Percentiles rank a stretch among this genome's conserved stretches.
phyloP scores from a whole-genome alignment of 1,284 basidiomycete genomes.

The Bondarzewia mesenterica region DNA sequence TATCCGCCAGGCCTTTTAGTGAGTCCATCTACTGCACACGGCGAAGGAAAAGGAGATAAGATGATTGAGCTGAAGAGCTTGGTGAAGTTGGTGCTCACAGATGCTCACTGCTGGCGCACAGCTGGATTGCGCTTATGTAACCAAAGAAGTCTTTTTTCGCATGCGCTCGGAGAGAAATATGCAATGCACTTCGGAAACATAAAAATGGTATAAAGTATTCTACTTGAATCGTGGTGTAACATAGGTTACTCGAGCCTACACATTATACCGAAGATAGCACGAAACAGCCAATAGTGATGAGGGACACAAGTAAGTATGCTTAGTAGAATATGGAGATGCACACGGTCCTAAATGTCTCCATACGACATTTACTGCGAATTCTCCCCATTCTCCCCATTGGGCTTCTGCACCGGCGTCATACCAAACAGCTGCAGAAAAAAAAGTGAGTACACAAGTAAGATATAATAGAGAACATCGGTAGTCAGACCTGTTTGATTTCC shows the following conservation, averaged over 20 bases:
- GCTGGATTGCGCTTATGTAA: too few relatives aligned
- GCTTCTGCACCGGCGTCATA: conserved; percentile 8
- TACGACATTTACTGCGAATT: not conserved
- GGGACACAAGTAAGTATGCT: not conserved
- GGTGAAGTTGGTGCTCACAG: not conserved
- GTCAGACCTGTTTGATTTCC: conserved; percentile 43
- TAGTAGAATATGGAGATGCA: not conserved
- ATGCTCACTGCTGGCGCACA: too few relatives aligned
- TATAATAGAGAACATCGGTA: not conserved
- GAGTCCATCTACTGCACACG: too few relatives aligned
- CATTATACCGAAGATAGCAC: not conserved
- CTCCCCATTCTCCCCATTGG: not conserved
- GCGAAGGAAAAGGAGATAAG: too few relatives aligned
- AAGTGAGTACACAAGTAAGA: not conserved
- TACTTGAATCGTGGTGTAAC: too few relatives aligned
- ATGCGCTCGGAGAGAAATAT: too few relatives aligned
- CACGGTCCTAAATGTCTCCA: not conserved
- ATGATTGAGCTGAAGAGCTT: too few relatives aligned
- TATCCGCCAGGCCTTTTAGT: conserved; percentile 35
- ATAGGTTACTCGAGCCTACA: too few relatives aligned
- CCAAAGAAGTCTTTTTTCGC: too few relatives aligned
- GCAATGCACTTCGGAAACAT: too few relatives aligned
- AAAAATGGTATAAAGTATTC: too few relatives aligned
- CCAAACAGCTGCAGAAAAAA: conserved; percentile 12
- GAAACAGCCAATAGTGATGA: not conserved